Percentiles rank a stretch among this genome's conserved stretches.
Evolutionary conservation across 768 basidiomycete species (phyloP).

Genomic region (Lentinula raphanica): DNA sequence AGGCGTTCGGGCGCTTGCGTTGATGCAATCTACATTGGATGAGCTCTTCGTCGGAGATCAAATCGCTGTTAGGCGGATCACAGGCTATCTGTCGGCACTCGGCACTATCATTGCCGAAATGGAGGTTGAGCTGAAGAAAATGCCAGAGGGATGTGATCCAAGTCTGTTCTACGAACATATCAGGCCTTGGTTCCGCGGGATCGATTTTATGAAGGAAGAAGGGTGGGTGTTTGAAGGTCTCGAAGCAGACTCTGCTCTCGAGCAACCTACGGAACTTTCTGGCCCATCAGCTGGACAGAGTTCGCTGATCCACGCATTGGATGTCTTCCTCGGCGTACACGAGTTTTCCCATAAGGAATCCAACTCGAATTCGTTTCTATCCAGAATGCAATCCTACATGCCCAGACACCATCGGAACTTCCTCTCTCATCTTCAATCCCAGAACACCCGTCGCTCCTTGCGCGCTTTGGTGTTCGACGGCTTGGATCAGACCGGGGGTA

Average conservation of each 20-base stretch:
- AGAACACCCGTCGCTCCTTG: too few relatives aligned
- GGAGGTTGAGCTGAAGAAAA: slow-evolving; percentile 34
- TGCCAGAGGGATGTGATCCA: slow-evolving; percentile 47
- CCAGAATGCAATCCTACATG: slow-evolving; percentile 58
- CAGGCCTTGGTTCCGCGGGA: slow-evolving; percentile 62
- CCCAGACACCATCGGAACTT: slow-evolving; percentile 55
- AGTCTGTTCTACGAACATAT: slow-evolving; percentile 51
- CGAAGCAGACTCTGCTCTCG: slow-evolving; percentile 21
- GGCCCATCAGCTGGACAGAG: slow-evolving; percentile 62
- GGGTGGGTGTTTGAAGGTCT: slow-evolving; percentile 44
- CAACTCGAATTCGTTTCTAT: slow-evolving; percentile 33
- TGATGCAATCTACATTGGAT: slow-evolving; percentile 54
- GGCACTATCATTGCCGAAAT: slow-evolving; percentile 42
- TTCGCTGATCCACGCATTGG: slow-evolving; percentile 51
- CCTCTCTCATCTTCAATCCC: slow-evolving; percentile 46
- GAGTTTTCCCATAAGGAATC: slow-evolving; percentile 15
- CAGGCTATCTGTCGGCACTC: slow-evolving; percentile 41
- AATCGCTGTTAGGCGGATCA: slow-evolving; percentile 42
- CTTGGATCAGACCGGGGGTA: too few relatives aligned
- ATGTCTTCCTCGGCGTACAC: slow-evolving; percentile 50
- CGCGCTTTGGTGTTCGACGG: neutral
- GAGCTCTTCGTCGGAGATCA: slow-evolving; percentile 54
- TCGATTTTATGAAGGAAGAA: slow-evolving; percentile 25
- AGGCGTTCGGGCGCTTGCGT: slow-evolving; percentile 46
- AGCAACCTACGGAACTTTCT: slow-evolving; percentile 34